Evolutionary conservation across 768 basidiomycete genomes (phyloP), one percentile per base, ranked within the genome.

Genomic region (Rhodotorula taiwanensis): DNA sequence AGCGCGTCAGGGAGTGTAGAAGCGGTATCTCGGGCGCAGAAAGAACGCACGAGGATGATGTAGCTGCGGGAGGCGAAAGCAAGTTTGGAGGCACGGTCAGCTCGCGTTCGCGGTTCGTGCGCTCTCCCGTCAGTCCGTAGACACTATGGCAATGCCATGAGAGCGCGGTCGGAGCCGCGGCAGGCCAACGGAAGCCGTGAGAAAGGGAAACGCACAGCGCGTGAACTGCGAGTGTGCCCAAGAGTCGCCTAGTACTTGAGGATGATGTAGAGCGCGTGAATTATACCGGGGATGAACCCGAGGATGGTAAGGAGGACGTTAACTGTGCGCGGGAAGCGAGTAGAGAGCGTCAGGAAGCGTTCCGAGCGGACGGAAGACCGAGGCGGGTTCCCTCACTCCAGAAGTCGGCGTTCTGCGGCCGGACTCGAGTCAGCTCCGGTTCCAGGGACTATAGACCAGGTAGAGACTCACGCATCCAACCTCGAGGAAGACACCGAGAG

Each of bases 401-500:
- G 47, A 93, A 76, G 74, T 92, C 89, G 25, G 81, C 83, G 41
- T 79, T n/a, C 49, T 50, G 30, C 30, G 9, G 28, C n/a, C n/a
- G 20, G 8, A 3, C 4, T 16, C 16, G 18, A 16, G 49, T 21
- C 30, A 20, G 30, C 30, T 7, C 9, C 8, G 48, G 13, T 25
- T 30, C 18, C 27, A 23, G 27, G 18, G 27, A 18, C 30, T 20
- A 20, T 18, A 31, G 30, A 21, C 30, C 5, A 5, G 47, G 6
- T n/a, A 28, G 25, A 16, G 20, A 50, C 49, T 28, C 27, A 50
- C 78, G 74, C 89, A 92, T 28, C 91, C 91, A 58, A 87, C 81
- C 78, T 93, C 89, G 31, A 93, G 77, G 78, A 91, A 90, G 28
- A 94, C 91, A 58, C 86, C 89, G 4, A 94, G 18, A 21, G 49